Evolutionary conservation across 768 basidiomycete species (phyloP), one percentile per base, ranked within the genome.

Genomic region (Boletus rex-veris): DNA sequence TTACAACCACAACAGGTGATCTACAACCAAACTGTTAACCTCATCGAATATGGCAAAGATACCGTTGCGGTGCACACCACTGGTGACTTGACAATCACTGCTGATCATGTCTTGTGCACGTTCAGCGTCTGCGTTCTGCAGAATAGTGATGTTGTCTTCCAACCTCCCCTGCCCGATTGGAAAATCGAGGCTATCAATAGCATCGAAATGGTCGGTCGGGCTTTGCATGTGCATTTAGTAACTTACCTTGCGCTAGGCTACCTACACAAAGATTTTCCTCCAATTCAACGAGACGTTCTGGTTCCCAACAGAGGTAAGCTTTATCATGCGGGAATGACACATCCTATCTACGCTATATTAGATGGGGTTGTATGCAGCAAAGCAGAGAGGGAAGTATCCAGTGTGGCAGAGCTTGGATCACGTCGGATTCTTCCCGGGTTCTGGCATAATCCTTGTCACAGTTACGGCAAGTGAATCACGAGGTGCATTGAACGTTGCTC

Each of bases 361-460:
- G 70, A 61, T 71, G 71, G 83, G 74, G 7, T 62, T 85, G 6
- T 85, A 82, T 58, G 83, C 84, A 3, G 81, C 81, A 52, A 65
- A 69, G 16, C 74, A 81, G 52, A 77, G 84, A 19, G 85, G 85
- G 7, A 73, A 76, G 31, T 87, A 86, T 67, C 82, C 83, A 0
- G 77, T 86, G 7, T 86, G 85, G 85, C 85, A 86, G 60, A 81
- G 76, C 60, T 63, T 86, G 43, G 85, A 87, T 62, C 75, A 81
- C 50, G 56, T 69, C 1, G 71, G 75, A 44, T 86, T 85, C 64
- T 74, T 85, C 50, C 82, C 81, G 16, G 83, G 80, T 5, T 85
- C 82, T 4, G 79, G 82, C 11, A 75, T 87, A 2, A 45, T 69
- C 24, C 57, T 61, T 40, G 66, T 63, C 21, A 70, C 66, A 0